Evolutionary conservation across 2,329 filamentous ascomycete genomes (phyloP), one percentile per base, ranked within the genome.

Genomic region (Trichoderma atrobrunneum): DNA sequence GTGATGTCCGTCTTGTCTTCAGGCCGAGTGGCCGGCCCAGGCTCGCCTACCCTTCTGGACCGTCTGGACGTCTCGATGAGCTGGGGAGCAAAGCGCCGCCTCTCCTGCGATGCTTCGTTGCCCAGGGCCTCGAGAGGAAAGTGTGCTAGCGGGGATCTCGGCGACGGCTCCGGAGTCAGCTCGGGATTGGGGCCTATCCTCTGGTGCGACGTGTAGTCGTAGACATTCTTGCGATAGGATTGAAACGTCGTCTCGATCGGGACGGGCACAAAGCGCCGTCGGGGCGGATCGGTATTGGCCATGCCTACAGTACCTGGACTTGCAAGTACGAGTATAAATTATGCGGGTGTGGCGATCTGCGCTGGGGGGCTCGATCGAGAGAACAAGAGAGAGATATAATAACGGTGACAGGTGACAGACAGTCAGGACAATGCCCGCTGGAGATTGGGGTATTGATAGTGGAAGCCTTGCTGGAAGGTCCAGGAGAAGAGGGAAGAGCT

Each of bases 31-130:
- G 90, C 88, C 24, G 90, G 89, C 7, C 86, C 86, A 1, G 86
- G 81, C 76, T 94, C 91, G 24, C 90, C 90, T 18, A 87, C 87
- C 77, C 90, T 90, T 74, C 92, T 89, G 39, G 90, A 90, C 68
- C 94, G 87, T 76, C 90, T 89, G 5, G 92, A 92, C 3, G 93
- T 95, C 81, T 95, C 93, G 74, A 97, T 91, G 70, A 97, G 85
- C 77, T 95, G 91, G 14, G 94, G 94, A 34, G 91, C 87, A 80
- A 97, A 97, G 73, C 84, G 83, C 74, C 86, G 85, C 32, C 76
- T 83, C 78, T 57, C 84, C 80, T 59, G 84, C 79, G 71, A 83
- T 26, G 60, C 16, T 81, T 74, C 84, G 81, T 18, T 32, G 28
- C 32, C 36, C 80, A 56, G 84, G 79, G 71, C 83, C 81, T 74